Conservation (phyloP, 2,329 filamentous ascomycete genomes). For the Colletotrichum gloeosporioides region DNA sequence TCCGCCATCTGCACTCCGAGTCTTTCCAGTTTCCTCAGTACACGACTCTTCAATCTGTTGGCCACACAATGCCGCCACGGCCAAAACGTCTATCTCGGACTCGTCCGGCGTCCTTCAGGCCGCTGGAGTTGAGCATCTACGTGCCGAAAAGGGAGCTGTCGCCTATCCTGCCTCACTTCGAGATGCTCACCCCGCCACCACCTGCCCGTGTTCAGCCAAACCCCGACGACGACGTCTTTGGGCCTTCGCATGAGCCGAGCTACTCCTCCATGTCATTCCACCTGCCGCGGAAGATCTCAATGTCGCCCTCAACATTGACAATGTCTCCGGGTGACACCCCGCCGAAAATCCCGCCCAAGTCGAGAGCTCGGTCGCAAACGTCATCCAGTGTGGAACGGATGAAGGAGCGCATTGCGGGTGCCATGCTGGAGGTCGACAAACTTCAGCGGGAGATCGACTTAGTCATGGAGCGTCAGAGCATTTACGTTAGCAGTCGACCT, state of each 20-base stretch:
- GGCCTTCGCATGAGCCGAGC: slow-evolving; percentile 46
- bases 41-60: slow-evolving; percentile 30
- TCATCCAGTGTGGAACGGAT: slow-evolving; percentile 55
- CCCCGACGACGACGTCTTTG: slow-evolving; percentile 38
- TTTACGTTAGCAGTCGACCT: slow-evolving; percentile 58
- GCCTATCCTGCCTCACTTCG: slow-evolving; percentile 60
- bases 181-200: slow-evolving; percentile 34
- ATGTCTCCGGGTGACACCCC: slow-evolving; percentile 32
- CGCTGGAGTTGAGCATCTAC: slow-evolving; percentile 63
- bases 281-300: slow-evolving; percentile 52
- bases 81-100: slow-evolving; percentile 19
- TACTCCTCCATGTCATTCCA: slow-evolving; percentile 62
- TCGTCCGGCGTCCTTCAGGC: slow-evolving; percentile 50
- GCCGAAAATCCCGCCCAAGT: slow-evolving; percentile 49
- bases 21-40: slow-evolving; percentile 42
- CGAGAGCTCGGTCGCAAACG: slow-evolving; percentile 48
- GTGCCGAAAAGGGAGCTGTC: slow-evolving; percentile 52
- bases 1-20: slow-evolving; percentile 61
- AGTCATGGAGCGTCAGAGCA: slow-evolving; percentile 64
- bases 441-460: slow-evolving; percentile 65
- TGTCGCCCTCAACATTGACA: slow-evolving; percentile 32
- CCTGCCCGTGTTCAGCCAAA: slow-evolving; percentile 30
- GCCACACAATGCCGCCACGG: slow-evolving; percentile 27
- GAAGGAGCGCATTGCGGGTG: slow-evolving; percentile 60
- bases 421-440: slow-evolving; percentile 63